These are phyloP conservation scores for Salix udensis DNA, from an alignment of 345 rosid genomes.

Conservation along the genomic window DNA sequence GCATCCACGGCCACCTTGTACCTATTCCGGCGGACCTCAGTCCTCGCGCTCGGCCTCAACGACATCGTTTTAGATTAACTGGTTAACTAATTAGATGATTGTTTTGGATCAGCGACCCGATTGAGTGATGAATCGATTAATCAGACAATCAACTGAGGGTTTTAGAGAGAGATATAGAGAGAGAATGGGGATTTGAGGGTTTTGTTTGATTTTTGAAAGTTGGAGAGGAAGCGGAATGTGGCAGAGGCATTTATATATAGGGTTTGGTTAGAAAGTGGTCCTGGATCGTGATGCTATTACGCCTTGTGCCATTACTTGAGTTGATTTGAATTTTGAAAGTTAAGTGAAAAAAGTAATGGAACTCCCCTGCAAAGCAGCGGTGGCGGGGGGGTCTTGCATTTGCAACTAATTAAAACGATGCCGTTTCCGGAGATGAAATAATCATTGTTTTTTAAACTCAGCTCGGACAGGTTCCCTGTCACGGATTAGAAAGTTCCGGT, in stretches of 20 bases:
- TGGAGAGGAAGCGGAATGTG: neutral
- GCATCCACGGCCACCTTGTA: slow-evolving; percentile 87
- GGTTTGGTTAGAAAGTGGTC: slow-evolving; percentile 1
- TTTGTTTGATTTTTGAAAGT: neutral
- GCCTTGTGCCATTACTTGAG: slow-evolving; percentile 10
- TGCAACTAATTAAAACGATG: too few relatives aligned
- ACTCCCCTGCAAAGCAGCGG: too few relatives aligned
- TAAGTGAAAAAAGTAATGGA: neutral
- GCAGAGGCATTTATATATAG: neutral
- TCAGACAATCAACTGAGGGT: neutral
- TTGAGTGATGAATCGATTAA: neutral
- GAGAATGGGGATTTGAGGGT: neutral
- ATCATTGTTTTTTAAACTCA: too few relatives aligned
- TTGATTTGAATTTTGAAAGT: slow-evolving; percentile 4
- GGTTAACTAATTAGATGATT: neutral
- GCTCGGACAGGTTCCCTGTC: too few relatives aligned
- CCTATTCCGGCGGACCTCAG: slow-evolving; percentile 64
- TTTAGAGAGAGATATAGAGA: neutral
- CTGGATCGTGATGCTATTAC: slow-evolving; percentile 18
- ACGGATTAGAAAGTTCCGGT: too few relatives aligned
- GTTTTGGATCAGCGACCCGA: neutral
- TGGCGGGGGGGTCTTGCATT: too few relatives aligned
- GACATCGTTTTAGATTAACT: slow-evolving; percentile 38
- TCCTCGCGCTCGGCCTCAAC: slow-evolving; percentile 68
- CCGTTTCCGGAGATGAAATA: too few relatives aligned